These are phyloP conservation scores for Lithohypha guttulata DNA, from an alignment of 2,329 filamentous ascomycete genomes.

Conservation along the genomic window DNA sequence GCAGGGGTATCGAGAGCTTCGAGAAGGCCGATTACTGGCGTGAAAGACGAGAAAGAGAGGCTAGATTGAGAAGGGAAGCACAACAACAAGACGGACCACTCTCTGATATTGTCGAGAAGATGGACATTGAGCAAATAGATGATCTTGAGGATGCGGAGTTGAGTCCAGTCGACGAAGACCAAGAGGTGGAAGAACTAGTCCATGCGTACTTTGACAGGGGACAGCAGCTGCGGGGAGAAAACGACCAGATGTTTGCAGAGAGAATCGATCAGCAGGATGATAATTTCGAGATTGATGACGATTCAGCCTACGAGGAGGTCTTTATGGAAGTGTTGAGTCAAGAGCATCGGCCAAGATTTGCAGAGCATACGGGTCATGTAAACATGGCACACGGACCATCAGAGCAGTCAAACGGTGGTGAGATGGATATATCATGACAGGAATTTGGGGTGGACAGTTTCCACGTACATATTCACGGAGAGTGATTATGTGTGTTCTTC, in stretches of 20 bases:
- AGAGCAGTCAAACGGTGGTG: no score
- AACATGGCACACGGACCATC: no score
- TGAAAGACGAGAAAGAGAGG: conserved; percentile 31
- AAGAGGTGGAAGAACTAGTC: conserved; percentile 21
- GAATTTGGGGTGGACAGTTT: no score
- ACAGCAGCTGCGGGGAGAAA: conserved; percentile 19
- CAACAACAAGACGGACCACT: conserved; percentile 8
- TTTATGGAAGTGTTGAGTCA: conserved; percentile 56
- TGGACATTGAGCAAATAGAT: conserved; percentile 21
- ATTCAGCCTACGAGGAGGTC: conserved; percentile 46
- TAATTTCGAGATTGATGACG: conserved; percentile 15
- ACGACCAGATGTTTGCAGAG: no score
- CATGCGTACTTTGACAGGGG: conserved; percentile 8
- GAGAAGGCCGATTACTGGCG: conserved; percentile 33
- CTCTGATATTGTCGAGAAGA: conserved; percentile 12
- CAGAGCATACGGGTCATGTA: no score
- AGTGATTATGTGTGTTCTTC: no score
- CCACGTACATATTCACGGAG: no score
- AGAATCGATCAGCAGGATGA: conserved; percentile 6
- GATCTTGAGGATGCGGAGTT: conserved; percentile 13
- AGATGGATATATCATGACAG: no score
- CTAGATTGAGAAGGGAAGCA: conserved; percentile 18
- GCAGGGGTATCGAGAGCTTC: conserved; percentile 33
- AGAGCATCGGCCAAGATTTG: conserved; percentile 26
- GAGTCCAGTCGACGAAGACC: conserved; percentile 12